Base-by-base conservation (phyloP, 225 moss, liverwort and hornwort genomes). In the Rhytidiadelphus loreus region DNA sequence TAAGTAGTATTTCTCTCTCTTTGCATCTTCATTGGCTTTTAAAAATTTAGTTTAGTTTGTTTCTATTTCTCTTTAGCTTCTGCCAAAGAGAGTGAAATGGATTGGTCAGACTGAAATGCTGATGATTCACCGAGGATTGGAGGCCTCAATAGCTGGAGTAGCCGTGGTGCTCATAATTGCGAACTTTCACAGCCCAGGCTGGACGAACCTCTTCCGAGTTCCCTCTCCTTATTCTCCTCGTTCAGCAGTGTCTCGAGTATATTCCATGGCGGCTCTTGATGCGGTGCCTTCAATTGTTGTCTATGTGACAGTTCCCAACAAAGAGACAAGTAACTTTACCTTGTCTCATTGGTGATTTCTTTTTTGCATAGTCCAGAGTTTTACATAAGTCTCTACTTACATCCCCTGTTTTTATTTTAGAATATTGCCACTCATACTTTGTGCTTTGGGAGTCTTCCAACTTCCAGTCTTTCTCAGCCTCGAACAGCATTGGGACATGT, bases 281-380 rank as follows among this genome's bases (percentile, higher is more conserved):
- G 90, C 89, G 64, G 81, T 77, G 50, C 91, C 96, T 60, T 87
- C 91, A 63, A 94, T 97, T 85, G 97, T 97, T 87, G 97, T 97
- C 77, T 97, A 97, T 83, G 95, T 97, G 75, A 96, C 94, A 60
- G 96, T 97, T 55, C 97, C 97, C 44, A 91, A 95, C 86, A 94
- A 93, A 90, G 96, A 93, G 88, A 91, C 92, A 76, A 96, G 97
- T 96, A 94, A 80, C n/a, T 83, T 83, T 69, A 55, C 60, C 62
- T 73, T 87, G 86, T 69, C 62, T 78, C 7, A 50, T 50, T 32
- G 43, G 52, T 80, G 66, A 83, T 83, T 22, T 78, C 25, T 77
- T 52, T 62, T 72, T 41, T 83, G 72, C 50, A 58, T 79, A 48
- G 64, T 32, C 28, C 35, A 64, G 35, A 73, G 23, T 72, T 82